Evolutionary conservation across 371 early-diverging fungal genomes (phyloP).

Genomic region (Rhizopus stolonifer): DNA sequence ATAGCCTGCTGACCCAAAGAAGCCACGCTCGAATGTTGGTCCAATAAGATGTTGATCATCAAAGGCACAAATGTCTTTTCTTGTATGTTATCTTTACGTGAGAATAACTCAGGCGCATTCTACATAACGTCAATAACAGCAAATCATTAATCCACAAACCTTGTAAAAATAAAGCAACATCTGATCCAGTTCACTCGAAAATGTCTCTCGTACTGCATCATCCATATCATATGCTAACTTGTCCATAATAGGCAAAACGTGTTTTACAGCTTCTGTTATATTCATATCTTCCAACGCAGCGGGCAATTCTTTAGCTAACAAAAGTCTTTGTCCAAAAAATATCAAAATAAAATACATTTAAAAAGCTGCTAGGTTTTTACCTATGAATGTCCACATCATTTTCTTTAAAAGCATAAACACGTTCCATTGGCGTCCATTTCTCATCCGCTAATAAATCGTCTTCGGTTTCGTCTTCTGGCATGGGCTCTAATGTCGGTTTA

Average conservation of each 20-base stretch:
- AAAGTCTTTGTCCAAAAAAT: constrained; percentile 8
- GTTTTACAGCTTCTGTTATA: constrained; percentile 45
- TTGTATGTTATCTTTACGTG: constrained; percentile 13
- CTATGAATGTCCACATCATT: constrained; percentile 51
- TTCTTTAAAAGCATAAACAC: constrained; percentile 47
- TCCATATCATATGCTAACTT: constrained; percentile 47
- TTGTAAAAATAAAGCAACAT: constrained; percentile 53
- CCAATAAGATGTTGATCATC: constrained; percentile 42
- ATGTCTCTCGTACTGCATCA: constrained; percentile 52
- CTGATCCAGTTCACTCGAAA: constrained; percentile 53
- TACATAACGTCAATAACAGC: not conserved
- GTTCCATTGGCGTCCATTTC: constrained; percentile 46
- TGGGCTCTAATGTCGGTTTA: constrained; percentile 10
- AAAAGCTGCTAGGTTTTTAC: constrained; percentile 19
- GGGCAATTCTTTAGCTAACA: constrained; percentile 25
- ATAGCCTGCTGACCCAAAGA: constrained; percentile 45
- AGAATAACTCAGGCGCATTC: constrained; percentile 20
- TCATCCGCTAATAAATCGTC: constrained; percentile 49
- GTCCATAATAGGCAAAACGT: constrained; percentile 48
- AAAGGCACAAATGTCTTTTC: constrained; percentile 39
- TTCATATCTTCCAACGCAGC: constrained; percentile 41
- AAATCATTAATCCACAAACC: constrained; percentile 19
- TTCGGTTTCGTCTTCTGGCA: constrained; percentile 41
- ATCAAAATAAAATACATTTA: not conserved
- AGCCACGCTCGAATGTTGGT: constrained; percentile 47